Evolutionary conservation across 371 early-diverging fungal species (phyloP), one percentile per base, ranked within the genome.

Genomic region (Mucor velutinosus): DNA sequence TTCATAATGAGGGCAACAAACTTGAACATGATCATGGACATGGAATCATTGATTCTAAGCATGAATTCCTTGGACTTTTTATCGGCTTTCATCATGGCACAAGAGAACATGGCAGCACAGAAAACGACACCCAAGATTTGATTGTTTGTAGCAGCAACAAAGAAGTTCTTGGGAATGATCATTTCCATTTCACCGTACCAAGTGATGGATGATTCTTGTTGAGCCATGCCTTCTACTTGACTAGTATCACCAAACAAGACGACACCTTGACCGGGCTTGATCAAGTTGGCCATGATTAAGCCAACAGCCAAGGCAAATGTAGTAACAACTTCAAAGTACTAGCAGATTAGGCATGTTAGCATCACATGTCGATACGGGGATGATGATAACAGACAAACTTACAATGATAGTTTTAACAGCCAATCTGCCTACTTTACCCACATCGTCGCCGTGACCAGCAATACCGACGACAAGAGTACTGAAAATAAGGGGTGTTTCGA

Each of bases 401-500:
- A 78, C 81, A 59, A 89, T 73, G 37, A 90, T 78, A 3, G 87
- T 78, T 75, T 90, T 90, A 70, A 90, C 55, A n/a, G 89, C 90
- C 32, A 90, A 68, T n/a, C 84, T 82, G 41, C 89, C 91, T 30
- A 91, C 85, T 39, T 81, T 75, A 10, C 68, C 75, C 37, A 92
- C 76, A 74, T 92, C 90, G 64, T 90, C 90, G n/a, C 87, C 87
- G 64, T 94, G 94, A 15, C 92, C 81, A 60, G 78, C 78, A 72
- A 93, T 92, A 60, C 91, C 94, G 43, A 90, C 87, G 33, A 91
- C 87, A 4, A 72, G 37, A 17, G 59, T 60, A 43, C 60, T 60
- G 73, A 92, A 92, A 56, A 94, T 87, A 32, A 94, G 76, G 37
- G 94, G 94, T 3, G 80, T 84, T 45, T 89, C 90, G 37, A 92